Conservation (phyloP, 2,329 filamentous ascomycete species). For the Beauveria scarabaeidicola region DNA sequence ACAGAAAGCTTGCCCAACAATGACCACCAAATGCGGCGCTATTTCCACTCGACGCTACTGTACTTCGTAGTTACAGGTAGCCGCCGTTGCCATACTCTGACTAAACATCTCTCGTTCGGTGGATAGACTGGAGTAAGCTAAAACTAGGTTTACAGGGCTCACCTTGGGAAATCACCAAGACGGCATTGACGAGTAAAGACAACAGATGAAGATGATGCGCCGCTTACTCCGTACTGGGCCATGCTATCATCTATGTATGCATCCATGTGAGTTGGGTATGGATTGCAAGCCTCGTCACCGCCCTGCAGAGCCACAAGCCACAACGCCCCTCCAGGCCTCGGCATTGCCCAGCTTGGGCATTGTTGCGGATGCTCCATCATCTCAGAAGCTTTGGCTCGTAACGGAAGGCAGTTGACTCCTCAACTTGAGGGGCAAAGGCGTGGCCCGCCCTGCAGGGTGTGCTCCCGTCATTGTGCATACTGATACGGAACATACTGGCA, state of each 20-base stretch:
- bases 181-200: not conserved
- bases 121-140: not conserved
- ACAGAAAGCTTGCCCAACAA: not conserved
- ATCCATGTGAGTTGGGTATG: not conserved
- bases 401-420: not conserved
- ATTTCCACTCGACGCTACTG: not conserved
- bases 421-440: not conserved
- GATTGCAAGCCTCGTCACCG: not conserved
- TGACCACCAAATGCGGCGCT: not conserved
- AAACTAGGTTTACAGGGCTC: not conserved
- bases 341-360: slow-evolving; percentile 1
- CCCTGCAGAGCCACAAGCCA: not conserved
- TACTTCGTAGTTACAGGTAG: not conserved
- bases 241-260: too few species aligned
- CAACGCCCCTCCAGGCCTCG: not conserved
- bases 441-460: not conserved
- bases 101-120: not conserved
- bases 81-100: slow-evolving; percentile 1
- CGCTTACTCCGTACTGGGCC: not conserved
- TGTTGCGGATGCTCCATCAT: not conserved
- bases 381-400: not conserved
- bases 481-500: too few species aligned
- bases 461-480: not conserved
- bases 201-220: not conserved
- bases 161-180: not conserved